These are phyloP conservation scores for Ensete ventricosum DNA, from an alignment of 176 grass and related monocot species.

Conservation along the genomic window DNA sequence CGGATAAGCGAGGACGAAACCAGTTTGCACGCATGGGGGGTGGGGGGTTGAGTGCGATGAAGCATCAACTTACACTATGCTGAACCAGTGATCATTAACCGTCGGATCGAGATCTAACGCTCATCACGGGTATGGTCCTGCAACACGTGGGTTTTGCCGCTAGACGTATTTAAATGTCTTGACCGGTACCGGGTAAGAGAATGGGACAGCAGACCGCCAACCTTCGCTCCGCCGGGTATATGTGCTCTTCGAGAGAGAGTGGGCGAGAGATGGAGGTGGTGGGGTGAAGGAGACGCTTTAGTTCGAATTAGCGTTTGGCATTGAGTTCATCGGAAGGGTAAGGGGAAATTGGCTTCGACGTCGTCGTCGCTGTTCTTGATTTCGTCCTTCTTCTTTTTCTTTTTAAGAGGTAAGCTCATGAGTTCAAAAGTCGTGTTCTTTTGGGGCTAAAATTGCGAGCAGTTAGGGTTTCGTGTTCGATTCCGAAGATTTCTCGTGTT, in stretches of 20 bases:
- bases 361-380: background rate
- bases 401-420: slow-evolving; percentile 18
- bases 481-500: background rate
- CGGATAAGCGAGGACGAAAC: too few species aligned
- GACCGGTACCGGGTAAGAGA: background rate
- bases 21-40: too few species aligned
- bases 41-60: too few species aligned
- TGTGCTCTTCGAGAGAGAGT: too few species aligned
- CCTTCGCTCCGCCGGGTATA: background rate
- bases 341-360: too few species aligned
- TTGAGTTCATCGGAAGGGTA: background rate
- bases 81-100: background rate
- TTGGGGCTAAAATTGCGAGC: too few species aligned
- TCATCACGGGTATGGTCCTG: background rate
- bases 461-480: background rate
- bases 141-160: background rate
- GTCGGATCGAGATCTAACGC: background rate
- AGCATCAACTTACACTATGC: background rate
- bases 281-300: slow-evolving; percentile 36
- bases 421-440: background rate
- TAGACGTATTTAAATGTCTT: background rate
- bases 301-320: slow-evolving; percentile 48
- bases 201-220: background rate
- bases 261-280: background rate
- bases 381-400: slow-evolving; percentile 1